Base-by-base conservation (phyloP, 768 basidiomycete genomes). In the Megacollybia marginata region DNA sequence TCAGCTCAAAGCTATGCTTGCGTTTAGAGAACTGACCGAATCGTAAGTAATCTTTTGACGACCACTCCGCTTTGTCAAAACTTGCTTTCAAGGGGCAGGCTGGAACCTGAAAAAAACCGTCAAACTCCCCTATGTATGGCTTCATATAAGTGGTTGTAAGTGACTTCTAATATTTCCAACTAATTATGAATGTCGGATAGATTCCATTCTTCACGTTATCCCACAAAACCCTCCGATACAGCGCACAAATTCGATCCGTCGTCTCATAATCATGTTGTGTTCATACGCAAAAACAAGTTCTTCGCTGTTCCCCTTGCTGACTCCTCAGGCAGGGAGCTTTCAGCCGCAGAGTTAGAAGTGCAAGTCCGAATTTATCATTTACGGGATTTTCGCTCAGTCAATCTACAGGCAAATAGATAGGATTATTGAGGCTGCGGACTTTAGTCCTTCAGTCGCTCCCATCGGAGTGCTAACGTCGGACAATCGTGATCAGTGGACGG, bases 131-230 rank as follows among this genome's bases (percentile, higher is more conserved):
- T 98, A 8, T 86, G 87, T 66, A 96, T 95, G 91, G 73, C 72
- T 0, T 91, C 91, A n/a, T 96, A 95, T 78, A 85, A 92, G 64
- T 95, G 92, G 85, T 75, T 98, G 74, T 85, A 57, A 66, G 83
- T 68, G 15, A 42, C 38, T 48, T 28, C 15, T 33, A n/a, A 9
- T 33, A 13, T 47, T 32, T 47, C 32, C 46, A 15, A 20, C 32
- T 13, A 33, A 1, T 38, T 12, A 46, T 43, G 8, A n/a, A 28
- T 52, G n/a, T 38, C 42, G 16, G 38, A 32, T 54, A 88, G 86
- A 20, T 99, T 99, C 80, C 96, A 98, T 66, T 74, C 94, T 1
- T 82, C 79, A n/a, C 83, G 96, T 18, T 85, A 92, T 64, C 96
- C 96, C 4, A 74, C 73, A 46, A 82, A 86, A 54, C 88, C 89